Base-by-base conservation (phyloP, 1,139 yeast species). In the Wickerhamomyces sp. region DNA sequence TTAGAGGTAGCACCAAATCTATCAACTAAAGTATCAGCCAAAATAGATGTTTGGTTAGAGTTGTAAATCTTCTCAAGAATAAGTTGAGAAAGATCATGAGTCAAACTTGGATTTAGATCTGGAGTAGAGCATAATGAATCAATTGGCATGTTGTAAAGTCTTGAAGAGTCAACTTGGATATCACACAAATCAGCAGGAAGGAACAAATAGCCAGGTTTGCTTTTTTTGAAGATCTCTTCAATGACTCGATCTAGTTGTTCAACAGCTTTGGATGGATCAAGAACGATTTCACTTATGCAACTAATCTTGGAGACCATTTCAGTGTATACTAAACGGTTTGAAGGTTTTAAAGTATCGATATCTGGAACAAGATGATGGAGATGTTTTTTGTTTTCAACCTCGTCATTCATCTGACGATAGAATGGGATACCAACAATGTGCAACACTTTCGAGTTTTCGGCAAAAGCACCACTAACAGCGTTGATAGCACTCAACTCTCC, bases 181-280 rank as follows among this genome's bases (percentile, higher is more conserved):
- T 73, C 73, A 9, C 79, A 76, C 49, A 83, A 59, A 52, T 86
- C 89, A 28, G 72, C 65, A 3, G 96, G 96, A 29, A 87, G 57
- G 53, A 75, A 84, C 39, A 87, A 60, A 53, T 82, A 86, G 7
- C 94, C 95, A 1, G 96, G 96, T 53, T 81, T 73, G 20, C 81
- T 76, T 38, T 70, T 67, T 29, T 59, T 64, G 45, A 74, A 62
- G 22, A 85, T 75, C 22, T 70, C 65, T 29, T 55, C 52, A 42
- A 87, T 71, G 5, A 85, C 85, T 20, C 62, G 62, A 55, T 87
- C 96, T 37, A 87, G 68, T 51, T 74, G 70, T 21, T 63, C 62
- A 18, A 75, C 64, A 1, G 77, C 80, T 10, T 61, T 56, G 3
- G 63, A 58, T 21, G 76, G 68, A 40, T 68, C 62, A 31, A 64